Base-by-base conservation (phyloP, 2,329 filamentous ascomycete species). In the Sclerotinia minor region DNA sequence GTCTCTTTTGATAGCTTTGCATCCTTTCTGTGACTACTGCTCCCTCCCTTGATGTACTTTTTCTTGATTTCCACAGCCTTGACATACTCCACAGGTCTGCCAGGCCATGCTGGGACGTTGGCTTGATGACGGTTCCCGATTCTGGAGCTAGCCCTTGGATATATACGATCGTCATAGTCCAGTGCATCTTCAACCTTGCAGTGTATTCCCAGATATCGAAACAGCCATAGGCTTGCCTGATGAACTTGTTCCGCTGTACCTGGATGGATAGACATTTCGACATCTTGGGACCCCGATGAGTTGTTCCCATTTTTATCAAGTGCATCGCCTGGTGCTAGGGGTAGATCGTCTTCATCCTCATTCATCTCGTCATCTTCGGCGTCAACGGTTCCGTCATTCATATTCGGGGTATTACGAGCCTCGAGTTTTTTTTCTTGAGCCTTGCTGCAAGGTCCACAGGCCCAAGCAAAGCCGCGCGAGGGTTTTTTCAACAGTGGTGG, bases 91-190 rank as follows among this genome's bases (percentile, higher is more conserved):
- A 98, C 89, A 0, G 93, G 89, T 65, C 87, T 88, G 6, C 94
- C 95, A 67, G 90, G 90, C 95, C 95, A 99, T 7, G 91, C 84
- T 60, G 86, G 83, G 45, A 97, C 91, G 73, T 88, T 89, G 5
- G 95, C 94, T 81, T 99, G 95, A 78, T 98, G 93, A 67, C 93
- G 88, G 13, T 93, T 92, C 9, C 95, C 95, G 49, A 98, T 83
- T 49, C 95, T 90, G 67, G 95, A 98, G 77, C 94, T 96, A 21
- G 95, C 94, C 72, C 95, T 90, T 11, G 95, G 95, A 76, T 98
- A 98, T 72, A 99, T 98, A 71, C 95, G 89, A 78, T 99, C 95
- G 76, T 99, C 95, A 77, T 97, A 96, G 78, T 99, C 95, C 41
- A 99, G 83, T 0, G 92, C 95, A 80, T 99, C 95, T 78, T 98